phyloP scores from a whole-genome alignment of 768 basidiomycete genomes.

The Hericium erinaceus region DNA sequence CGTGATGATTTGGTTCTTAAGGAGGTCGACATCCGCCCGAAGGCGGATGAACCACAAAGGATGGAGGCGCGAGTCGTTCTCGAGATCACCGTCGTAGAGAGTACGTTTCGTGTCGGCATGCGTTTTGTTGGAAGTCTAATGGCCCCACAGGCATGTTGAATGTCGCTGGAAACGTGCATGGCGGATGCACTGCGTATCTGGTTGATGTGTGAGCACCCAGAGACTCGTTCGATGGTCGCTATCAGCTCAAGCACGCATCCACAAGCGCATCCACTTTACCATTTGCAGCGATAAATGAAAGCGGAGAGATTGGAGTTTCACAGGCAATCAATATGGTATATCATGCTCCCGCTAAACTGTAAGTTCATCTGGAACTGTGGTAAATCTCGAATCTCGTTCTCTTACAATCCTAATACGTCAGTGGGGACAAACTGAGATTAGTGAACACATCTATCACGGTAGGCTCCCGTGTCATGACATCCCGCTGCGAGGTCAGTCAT shows the following conservation, averaged over 20 bases:
- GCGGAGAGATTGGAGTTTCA: neutral
- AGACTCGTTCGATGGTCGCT: too few relatives aligned
- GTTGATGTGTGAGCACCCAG: neutral
- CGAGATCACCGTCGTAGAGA: neutral
- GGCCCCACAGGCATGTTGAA: neutral
- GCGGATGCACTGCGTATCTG: slow-evolving; percentile 2
- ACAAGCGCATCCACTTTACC: neutral
- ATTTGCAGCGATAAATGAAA: neutral
- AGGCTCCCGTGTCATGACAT: neutral
- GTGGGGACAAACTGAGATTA: neutral
- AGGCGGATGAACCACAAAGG: neutral
- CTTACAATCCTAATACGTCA: neutral
- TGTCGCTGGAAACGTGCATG: neutral
- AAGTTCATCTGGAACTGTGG: neutral
- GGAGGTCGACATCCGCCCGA: neutral
- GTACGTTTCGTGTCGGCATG: neutral
- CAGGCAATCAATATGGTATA: neutral
- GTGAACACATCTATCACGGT: neutral
- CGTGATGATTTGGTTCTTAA: neutral
- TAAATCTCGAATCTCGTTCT: too few relatives aligned
- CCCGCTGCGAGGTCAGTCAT: neutral
- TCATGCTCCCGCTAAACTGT: slow-evolving; percentile 1
- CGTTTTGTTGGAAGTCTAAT: too few relatives aligned
- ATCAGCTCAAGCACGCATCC: neutral
- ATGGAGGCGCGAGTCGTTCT: neutral